Percentiles rank a stretch among this genome's conserved stretches.
These are phyloP conservation scores for Alternaria sp. DNA, from an alignment of 2,329 filamentous ascomycete genomes.

Conservation along the genomic window DNA sequence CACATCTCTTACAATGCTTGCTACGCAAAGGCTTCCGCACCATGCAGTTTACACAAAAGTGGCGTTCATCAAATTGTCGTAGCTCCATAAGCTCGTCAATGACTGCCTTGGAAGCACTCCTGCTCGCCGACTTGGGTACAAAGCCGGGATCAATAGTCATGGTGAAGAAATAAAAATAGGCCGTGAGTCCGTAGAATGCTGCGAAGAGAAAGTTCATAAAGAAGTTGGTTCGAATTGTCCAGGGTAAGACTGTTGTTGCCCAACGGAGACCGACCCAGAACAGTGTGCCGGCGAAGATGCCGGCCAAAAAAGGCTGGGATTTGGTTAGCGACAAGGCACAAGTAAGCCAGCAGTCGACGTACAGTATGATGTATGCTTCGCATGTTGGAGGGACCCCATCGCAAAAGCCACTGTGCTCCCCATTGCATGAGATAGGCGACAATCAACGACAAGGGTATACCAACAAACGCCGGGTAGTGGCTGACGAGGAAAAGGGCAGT, in stretches of 20 bases:
- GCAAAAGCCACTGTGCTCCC: conserved; percentile 77
- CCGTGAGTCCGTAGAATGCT: conserved; percentile 68
- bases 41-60: conserved; percentile 96
- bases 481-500: conserved; percentile 75
- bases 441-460: conserved; percentile 74
- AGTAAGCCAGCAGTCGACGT: conserved; percentile 46
- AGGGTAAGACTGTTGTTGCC: conserved; percentile 75
- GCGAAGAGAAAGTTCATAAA: conserved; percentile 81
- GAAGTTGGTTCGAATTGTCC: conserved; percentile 70
- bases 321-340: conserved; percentile 17
- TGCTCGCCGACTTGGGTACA: conserved; percentile 87
- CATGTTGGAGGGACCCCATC: conserved; percentile 87
- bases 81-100: conserved; percentile 85
- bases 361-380: conserved; percentile 89
- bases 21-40: conserved; percentile 89
- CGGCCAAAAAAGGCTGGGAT: conserved; percentile 82
- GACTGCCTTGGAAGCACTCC: conserved; percentile 86
- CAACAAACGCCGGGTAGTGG: conserved; percentile 75
- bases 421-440: conserved; percentile 77
- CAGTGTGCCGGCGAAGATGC: conserved; percentile 87
- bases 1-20: conserved; percentile 93
- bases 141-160: conserved; percentile 93
- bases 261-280: conserved; percentile 83
- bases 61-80: conserved; percentile 92
- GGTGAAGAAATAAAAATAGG: conserved; percentile 85